phyloP scores from a whole-genome alignment of 176 grass and related monocot genomes.

The Phragmites australis region DNA sequence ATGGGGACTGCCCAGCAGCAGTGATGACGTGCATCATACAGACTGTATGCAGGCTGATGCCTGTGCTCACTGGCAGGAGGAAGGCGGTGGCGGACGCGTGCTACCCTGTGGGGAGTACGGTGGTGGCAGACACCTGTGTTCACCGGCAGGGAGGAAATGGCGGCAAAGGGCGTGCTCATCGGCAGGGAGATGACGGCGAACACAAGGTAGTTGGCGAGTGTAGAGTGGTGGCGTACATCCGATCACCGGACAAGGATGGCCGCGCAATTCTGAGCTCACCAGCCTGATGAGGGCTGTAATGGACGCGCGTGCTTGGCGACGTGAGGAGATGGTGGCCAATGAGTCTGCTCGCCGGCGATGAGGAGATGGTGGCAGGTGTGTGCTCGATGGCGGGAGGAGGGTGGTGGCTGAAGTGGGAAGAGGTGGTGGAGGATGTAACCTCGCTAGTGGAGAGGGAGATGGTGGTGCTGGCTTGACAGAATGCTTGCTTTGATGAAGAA shows the following conservation, averaged over 20 bases:
- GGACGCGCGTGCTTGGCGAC: background rate
- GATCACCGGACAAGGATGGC: background rate
- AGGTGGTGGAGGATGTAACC: too few species aligned
- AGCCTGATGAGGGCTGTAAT: background rate
- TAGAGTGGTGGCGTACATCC: background rate
- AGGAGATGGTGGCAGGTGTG: background rate
- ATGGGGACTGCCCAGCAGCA: background rate
- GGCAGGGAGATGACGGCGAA: background rate
- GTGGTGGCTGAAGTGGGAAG: background rate
- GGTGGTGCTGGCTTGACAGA: too few species aligned
- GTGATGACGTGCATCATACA: background rate
- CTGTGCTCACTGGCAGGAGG: background rate
- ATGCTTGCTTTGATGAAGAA: too few species aligned
- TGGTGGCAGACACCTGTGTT: background rate
- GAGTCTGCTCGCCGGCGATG: background rate
- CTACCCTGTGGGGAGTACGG: background rate
- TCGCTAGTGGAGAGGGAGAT: too few species aligned
- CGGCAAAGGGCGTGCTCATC: background rate
- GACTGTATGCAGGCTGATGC: background rate
- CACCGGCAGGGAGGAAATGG: background rate
- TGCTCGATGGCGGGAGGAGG: background rate
- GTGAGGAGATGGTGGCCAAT: background rate
- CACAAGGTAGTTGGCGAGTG: background rate
- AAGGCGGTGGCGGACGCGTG: background rate
- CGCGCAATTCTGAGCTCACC: background rate